Evolutionary conservation across 1,139 yeast species (phyloP), one percentile per base, ranked within the genome.

Genomic region (Suhomyces ambrosiae): DNA sequence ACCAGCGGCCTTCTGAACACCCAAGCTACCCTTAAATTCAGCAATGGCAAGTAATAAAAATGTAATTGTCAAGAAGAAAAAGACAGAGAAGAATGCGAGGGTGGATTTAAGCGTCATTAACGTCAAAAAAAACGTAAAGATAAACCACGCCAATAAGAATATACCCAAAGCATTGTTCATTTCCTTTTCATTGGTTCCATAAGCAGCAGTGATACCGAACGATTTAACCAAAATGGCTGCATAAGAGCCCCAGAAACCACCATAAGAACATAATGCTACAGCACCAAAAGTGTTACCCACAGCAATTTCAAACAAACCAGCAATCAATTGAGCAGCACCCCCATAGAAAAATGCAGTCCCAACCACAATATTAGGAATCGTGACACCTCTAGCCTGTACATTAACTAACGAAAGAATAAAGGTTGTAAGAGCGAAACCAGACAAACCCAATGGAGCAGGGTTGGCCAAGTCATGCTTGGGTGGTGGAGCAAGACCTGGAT

Each of bases 251-350:
- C 97, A 89, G 64, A 88, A 89, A 1, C 92, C 95, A 45, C 95
- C 96, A 57, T 71, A 89, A 5, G 94, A 83, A 16, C 83, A 65
- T 43, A 88, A 73, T 3, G 95, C 95, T 37, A 86, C 78, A 43
- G 88, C 96, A 80, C 95, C 96, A 70, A 88, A 89, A 38, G 96
- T 82, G 68, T 88, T 87, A 53, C 89, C 95, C 16, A 53, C 67
- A 15, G 84, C 83, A 51, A 82, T 71, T 54, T 82, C 88, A 76
- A 85, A 82, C 79, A 83, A 76, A 41, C 88, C 89, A 18, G 95
- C 94, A 72, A 70, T 52, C 34, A 69, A 61, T 59, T 86, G 95
- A 33, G 86, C 79, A 10, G 80, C 63, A n/a, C 96, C 96, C 40
- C 95, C 95, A 62, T 88, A 88, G 62, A 88, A 88, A 54, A 78